Conservation (phyloP, 306 rosid species). For the Gleditsia sinensis region DNA sequence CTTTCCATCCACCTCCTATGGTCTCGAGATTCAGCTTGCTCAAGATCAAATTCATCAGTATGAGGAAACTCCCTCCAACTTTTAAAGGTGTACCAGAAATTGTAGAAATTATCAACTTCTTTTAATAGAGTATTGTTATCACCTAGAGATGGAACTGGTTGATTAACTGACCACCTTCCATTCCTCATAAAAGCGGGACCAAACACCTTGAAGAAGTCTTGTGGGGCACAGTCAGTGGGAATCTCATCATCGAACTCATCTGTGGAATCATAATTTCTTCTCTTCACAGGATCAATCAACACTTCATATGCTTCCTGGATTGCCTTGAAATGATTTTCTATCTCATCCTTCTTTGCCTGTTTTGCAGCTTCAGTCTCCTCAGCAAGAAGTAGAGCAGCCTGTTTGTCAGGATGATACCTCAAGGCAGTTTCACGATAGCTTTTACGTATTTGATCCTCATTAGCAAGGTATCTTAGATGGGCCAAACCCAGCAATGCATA, state of each 20-base stretch:
- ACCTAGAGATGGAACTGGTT: conserved; percentile 81
- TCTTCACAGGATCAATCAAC: conserved; percentile 76
- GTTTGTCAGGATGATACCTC: conserved; percentile 97
- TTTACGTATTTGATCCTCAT: conserved; percentile 91
- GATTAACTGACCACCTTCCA: conserved; percentile 91
- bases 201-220: conserved; percentile 92
- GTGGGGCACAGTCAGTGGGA: conserved; percentile 93
- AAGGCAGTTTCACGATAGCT: conserved; percentile 92
- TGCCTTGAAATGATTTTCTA: conserved; percentile 85
- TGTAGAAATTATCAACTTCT: conserved; percentile 81
- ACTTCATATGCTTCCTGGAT: conserved; percentile 93
- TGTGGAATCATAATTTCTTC: conserved; percentile 94
- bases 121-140: conserved; percentile 67
- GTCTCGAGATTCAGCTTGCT: conserved; percentile 97
- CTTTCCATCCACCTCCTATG: conserved; percentile 99
- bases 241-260: conserved; percentile 98
- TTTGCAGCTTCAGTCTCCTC: conserved; percentile 86
- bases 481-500: conserved; percentile 91
- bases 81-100: conserved; percentile 89
- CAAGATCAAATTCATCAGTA: conserved; percentile 90
- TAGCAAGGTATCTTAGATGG: conserved; percentile 92
- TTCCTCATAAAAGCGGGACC: conserved; percentile 96
- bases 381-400: conserved; percentile 81
- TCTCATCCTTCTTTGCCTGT: conserved; percentile 83
- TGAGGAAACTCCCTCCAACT: conserved; percentile 99